Evolutionary conservation across 345 rosid species (phyloP).

Genomic region (Salix udensis): DNA sequence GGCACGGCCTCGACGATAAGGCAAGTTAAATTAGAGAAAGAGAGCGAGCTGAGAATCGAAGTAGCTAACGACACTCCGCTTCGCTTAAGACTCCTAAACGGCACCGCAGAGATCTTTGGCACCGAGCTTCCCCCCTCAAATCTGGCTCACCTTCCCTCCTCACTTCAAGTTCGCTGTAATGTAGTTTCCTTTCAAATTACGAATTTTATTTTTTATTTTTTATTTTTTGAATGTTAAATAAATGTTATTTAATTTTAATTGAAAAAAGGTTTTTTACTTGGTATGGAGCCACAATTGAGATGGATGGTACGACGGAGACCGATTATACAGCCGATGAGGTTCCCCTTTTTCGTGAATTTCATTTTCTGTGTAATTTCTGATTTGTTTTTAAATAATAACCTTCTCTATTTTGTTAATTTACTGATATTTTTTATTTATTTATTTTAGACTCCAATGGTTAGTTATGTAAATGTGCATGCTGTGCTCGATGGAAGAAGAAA

Average conservation of each 20-base stretch:
- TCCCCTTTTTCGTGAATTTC: neutral
- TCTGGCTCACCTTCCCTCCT: conserved; percentile 85
- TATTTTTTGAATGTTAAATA: neutral
- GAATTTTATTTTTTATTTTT: neutral
- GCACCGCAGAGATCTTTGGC: conserved; percentile 87
- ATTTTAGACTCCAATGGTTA: conserved; percentile 86
- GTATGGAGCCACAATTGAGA: conserved; percentile 90
- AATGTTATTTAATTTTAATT: neutral
- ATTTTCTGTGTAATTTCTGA: neutral
- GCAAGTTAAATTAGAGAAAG: conserved; percentile 81
- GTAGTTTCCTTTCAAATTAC: neutral
- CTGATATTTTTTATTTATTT: neutral
- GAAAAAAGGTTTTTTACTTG: conserved; percentile 74
- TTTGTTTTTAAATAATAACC: neutral
- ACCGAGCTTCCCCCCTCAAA: conserved; percentile 82
- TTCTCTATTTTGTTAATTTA: neutral
- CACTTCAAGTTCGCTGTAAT: conserved; percentile 78
- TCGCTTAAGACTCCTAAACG: conserved; percentile 67
- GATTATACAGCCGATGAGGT: conserved; percentile 96
- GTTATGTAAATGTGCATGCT: conserved; percentile 83
- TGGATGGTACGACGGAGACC: conserved; percentile 81
- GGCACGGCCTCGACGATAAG: conserved; percentile 29
- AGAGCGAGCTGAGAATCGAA: conserved; percentile 86
- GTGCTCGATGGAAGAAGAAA: conserved; percentile 64
- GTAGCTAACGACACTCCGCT: conserved; percentile 69